phyloP scores from a whole-genome alignment of 768 basidiomycete species.

The Russula brevipes region DNA sequence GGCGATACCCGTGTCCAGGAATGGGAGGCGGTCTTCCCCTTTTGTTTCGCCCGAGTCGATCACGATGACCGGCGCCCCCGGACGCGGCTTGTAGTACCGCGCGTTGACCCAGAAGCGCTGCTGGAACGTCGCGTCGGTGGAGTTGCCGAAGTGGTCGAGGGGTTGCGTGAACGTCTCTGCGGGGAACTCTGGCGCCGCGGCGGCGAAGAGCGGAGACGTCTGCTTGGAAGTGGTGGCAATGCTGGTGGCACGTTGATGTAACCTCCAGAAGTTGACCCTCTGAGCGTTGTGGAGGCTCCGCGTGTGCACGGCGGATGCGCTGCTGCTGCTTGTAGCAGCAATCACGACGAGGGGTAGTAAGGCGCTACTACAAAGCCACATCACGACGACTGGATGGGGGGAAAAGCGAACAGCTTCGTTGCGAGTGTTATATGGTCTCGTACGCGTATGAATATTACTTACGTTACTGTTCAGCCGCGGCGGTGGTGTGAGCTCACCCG shows the following conservation, averaged over 20 bases:
- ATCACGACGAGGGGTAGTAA: neutral
- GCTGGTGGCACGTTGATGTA: constrained; percentile 27
- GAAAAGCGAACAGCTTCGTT: neutral
- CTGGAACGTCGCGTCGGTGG: constrained; percentile 56
- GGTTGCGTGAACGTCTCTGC: constrained; percentile 77
- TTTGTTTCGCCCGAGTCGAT: constrained; percentile 92
- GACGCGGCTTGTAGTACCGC: constrained; percentile 66
- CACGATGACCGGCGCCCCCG: constrained; percentile 79
- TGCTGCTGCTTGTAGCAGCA: neutral
- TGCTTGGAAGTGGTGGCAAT: constrained; percentile 7
- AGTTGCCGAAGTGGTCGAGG: constrained; percentile 69
- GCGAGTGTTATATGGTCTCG: too few relatives aligned
- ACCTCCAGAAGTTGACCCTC: constrained; percentile 60
- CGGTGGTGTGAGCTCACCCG: too few relatives aligned
- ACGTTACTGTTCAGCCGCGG: too few relatives aligned
- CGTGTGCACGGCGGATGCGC: neutral
- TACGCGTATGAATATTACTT: too few relatives aligned
- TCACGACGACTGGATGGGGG: neutral
- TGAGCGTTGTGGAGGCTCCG: constrained; percentile 42
- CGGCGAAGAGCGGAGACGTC: neutral
- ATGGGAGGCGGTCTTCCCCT: constrained; percentile 57
- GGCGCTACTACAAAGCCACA: neutral
- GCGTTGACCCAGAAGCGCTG: constrained; percentile 94
- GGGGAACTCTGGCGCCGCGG: constrained; percentile 42
- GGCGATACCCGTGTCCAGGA: constrained; percentile 57